Percentiles rank a stretch among this genome's conserved stretches.
Evolutionary conservation across 23 red algal species (phyloP).

Genomic region (Gracilariopsis chorda): DNA sequence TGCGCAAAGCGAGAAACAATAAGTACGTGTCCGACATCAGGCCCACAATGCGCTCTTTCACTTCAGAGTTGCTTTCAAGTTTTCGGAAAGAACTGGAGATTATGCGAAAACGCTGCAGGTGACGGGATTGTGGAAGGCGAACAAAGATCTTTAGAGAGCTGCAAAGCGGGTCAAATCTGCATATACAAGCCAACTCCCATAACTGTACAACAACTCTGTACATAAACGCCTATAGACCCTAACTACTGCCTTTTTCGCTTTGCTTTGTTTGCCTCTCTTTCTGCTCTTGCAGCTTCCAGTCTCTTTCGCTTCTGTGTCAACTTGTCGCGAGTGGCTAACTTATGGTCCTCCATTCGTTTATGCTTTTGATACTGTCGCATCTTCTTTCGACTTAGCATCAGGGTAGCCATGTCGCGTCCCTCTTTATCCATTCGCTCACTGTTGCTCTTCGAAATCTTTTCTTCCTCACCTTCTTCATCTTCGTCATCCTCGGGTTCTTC

Average conservation of each 20-base stretch:
- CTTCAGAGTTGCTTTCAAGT: not conserved
- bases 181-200: too few relatives aligned
- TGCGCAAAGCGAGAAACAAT: constrained; percentile 4
- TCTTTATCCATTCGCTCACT: constrained; percentile 43
- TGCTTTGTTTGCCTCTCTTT: not conserved
- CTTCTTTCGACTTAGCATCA: constrained; percentile 64
- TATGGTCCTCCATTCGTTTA: constrained; percentile 25
- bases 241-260: constrained; percentile 3
- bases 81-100: constrained; percentile 2
- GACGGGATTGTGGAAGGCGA: not conserved
- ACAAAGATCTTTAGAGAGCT: not conserved
- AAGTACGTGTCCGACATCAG: constrained; percentile 14
- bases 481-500: constrained; percentile 57
- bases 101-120: not conserved
- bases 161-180: not conserved
- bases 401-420: constrained; percentile 27
- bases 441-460: not conserved
- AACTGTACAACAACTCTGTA: too few relatives aligned
- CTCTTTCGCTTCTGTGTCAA: constrained; percentile 35
- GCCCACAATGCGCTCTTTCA: constrained; percentile 3
- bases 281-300: constrained; percentile 17
- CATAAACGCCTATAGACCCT: too few relatives aligned
- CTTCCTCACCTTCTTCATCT: constrained; percentile 71
- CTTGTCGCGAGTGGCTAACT: not conserved
- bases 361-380: constrained; percentile 30